phyloP scores from a whole-genome alignment of 768 basidiomycete genomes.

The Panus rudis region DNA sequence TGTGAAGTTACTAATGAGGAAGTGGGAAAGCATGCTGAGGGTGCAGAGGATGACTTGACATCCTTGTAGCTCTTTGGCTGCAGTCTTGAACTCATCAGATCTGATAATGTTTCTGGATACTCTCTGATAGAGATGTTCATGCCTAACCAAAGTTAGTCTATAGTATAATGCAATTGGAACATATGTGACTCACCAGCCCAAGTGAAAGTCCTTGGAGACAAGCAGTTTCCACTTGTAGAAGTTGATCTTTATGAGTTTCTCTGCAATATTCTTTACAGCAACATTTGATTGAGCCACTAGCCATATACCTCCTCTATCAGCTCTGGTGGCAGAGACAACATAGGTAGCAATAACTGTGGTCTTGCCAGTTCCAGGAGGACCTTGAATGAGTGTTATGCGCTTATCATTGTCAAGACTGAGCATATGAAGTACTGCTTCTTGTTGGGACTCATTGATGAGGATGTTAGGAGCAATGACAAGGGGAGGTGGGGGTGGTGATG shows the following conservation, averaged over 20 bases:
- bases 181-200: constrained; percentile 46
- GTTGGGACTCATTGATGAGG: constrained; percentile 35
- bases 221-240: constrained; percentile 58
- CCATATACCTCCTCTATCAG: constrained; percentile 48
- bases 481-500: constrained; percentile 12
- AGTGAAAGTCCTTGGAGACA: constrained; percentile 64
- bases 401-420: constrained; percentile 26
- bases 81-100: constrained; percentile 29
- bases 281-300: constrained; percentile 82
- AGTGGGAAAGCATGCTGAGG: constrained; percentile 62
- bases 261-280: constrained; percentile 85
- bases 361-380: constrained; percentile 25
- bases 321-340: constrained; percentile 22
- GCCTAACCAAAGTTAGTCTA: constrained; percentile 43
- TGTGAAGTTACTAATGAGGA: constrained; percentile 14
- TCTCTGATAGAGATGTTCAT: constrained; percentile 65
- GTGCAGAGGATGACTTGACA: constrained; percentile 68
- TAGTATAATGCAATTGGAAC: constrained; percentile 6
- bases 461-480: constrained; percentile 16
- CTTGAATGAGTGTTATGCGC: constrained; percentile 29
- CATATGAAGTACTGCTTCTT: constrained; percentile 30
- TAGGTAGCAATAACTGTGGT: constrained; percentile 25
- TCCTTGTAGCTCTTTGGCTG: constrained; percentile 25
- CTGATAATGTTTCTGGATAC: constrained; percentile 45
- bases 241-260: constrained; percentile 54